Evolutionary conservation across 2,329 filamentous ascomycete species (phyloP), one percentile per base, ranked within the genome.

Genomic region (Sodiomyces alkalinus): DNA sequence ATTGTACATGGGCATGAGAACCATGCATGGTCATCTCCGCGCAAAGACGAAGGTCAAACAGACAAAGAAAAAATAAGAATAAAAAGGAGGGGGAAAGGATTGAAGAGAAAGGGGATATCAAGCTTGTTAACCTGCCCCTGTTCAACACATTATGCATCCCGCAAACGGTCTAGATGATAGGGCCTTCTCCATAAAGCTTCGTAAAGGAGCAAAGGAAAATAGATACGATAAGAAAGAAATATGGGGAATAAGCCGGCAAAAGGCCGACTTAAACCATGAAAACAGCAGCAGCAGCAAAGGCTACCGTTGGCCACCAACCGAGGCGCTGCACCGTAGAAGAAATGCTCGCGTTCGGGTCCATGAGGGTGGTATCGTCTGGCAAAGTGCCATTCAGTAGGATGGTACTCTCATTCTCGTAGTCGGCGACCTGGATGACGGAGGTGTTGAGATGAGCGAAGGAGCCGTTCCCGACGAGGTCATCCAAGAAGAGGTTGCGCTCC

Each of bases 331-430:
- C 40, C 22, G 61, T 29, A 2, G 39, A 39, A 9, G 37, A 39
- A 35, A 57, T 35, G 17, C 49, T 42, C 3, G 35, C 38, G 26
- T 52, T 47, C 2, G 59, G 58, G 4, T 46, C 46, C 5, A 56
- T 34, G 1, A 63, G 59, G 0, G 69, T 74, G 1, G 74, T 79
- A 27, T 69, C 71, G 39, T 79, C 77, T 17, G 74, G 68, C 4
- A 87, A 55, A 0, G 76, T 80, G n/a, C 81, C 81, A 46, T 85
- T 83, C 46, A 87, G 55, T 17, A 80, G 57, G 20, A 90, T 64
- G 2, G 68, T 75, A 36, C 53, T 53, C 2, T 64, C 76, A 27
- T 71, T 71, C 5, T 38, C 28, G 35, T 44, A 47, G 14, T 47
- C 33, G 3, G 64, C 68, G 1, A 86, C 64, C 9, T 58, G 64